Base-by-base conservation (phyloP, 352 stramenopile genomes). In the Phytophthora tentaculata region DNA sequence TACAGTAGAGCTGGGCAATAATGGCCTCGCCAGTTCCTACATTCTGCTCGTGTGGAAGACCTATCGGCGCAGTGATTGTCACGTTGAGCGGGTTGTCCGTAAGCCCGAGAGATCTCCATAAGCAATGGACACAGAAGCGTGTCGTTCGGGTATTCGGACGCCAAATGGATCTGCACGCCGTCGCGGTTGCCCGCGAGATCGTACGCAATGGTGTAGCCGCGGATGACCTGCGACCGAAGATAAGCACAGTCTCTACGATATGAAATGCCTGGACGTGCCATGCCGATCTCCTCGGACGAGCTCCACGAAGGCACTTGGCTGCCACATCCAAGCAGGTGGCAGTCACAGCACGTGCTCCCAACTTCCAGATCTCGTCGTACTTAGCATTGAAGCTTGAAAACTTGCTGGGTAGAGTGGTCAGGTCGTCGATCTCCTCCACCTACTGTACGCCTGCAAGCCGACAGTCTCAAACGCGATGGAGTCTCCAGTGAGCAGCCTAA, bases 351-450 rank as follows among this genome's bases (percentile, higher is more conserved):
- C 66, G 65, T 23, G 52, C 51, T 28, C 66, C 70, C 6, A 77
- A 44, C 14, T 51, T 64, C 70, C 70, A 77, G 53, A 77, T 77
- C 56, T 74, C 58, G 57, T 77, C 53, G 66, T 72, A 74, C 66
- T 74, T 77, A 23, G 64, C 19, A 26, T 72, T 77, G 22, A 62
- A 74, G 57, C 70, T 77, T 29, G 64, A 67, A 41, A 74, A 77
- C 39, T 64, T 74, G 23, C 70, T 61, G 0, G 70, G 61, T 4
- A 77, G 57, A 24, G 47, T 69, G 28, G 52, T 64, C 17, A 74
- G 61, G 39, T 67, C 58, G 48, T 74, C 70, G 29, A 67, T 61
- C 19, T 72, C 70, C 23, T 77, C 70, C 24, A 77, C 57, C 0
- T n/a, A n/a, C n/a, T n/a, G n/a, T 66, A 72, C 2, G 70, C 45